Percentiles rank a stretch among this genome's conserved stretches.
These are phyloP conservation scores for Triglochin maritima DNA, from an alignment of 106 monocot species.

Conservation along the genomic window DNA sequence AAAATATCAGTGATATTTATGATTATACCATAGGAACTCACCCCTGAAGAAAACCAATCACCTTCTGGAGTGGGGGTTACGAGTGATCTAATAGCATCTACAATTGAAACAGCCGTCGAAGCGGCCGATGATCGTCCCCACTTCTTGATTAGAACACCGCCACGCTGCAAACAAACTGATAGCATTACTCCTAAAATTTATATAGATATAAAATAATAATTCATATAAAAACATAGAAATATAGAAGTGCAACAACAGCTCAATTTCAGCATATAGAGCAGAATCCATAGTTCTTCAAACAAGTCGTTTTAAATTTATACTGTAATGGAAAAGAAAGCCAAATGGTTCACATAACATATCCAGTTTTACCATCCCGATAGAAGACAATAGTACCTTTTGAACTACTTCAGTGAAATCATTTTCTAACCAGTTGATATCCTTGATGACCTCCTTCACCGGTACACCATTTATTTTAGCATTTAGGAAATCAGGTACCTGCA, in stretches of 20 bases:
- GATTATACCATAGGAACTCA: no score
- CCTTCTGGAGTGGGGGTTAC: slow-evolving; percentile 78
- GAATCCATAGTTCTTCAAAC: no score
- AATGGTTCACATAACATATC: no score
- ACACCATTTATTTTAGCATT: slow-evolving; percentile 89
- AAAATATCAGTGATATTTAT: no score
- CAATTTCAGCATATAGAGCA: no score
- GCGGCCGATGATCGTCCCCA: slow-evolving; percentile 99
- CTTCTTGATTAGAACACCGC: slow-evolving; percentile 87
- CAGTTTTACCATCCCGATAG: no score
- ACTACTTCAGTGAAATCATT: slow-evolving; percentile 76
- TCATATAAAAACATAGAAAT: no score
- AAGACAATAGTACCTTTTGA: slow-evolving; percentile 51
- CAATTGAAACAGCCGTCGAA: slow-evolving; percentile 91
- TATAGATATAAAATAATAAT: no score
- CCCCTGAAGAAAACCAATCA: slow-evolving; percentile 98
- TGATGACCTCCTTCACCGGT: slow-evolving; percentile 86
- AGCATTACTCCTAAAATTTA: neutral
- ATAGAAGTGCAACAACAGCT: no score
- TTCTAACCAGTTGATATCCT: slow-evolving; percentile 77
- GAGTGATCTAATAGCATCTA: slow-evolving; percentile 87
- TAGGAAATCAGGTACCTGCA: slow-evolving; percentile 94
- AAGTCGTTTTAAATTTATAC: no score
- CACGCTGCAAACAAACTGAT: slow-evolving; percentile 46
- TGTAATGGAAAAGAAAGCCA: no score